Percentiles rank a stretch among this genome's conserved stretches.
These are phyloP conservation scores for Neostapfia colusana DNA, from an alignment of 176 grass and related monocot genomes.

Conservation along the genomic window DNA sequence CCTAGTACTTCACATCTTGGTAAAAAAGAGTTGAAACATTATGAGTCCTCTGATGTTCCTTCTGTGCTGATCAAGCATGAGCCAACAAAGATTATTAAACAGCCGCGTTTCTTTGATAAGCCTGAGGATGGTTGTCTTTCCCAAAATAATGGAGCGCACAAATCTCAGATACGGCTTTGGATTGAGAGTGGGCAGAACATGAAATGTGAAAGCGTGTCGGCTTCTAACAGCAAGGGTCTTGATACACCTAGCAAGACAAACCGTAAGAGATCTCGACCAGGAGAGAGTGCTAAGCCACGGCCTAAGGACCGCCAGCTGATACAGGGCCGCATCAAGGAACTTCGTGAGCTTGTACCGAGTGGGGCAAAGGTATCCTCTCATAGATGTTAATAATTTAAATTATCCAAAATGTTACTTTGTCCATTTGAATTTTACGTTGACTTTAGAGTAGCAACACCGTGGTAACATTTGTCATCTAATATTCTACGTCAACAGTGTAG, in stretches of 20 bases:
- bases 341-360: conserved; percentile 78
- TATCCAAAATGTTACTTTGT: conserved; percentile 30
- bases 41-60: conserved; percentile 33
- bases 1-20: conserved; percentile 44
- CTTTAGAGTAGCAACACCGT: conserved; percentile 10
- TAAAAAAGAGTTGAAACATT: conserved; percentile 42
- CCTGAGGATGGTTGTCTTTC: conserved; percentile 46
- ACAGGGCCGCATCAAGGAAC: conserved; percentile 81
- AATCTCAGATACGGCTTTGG: conserved; percentile 73
- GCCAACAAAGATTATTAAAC: conserved; percentile 47
- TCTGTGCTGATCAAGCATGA: conserved; percentile 52
- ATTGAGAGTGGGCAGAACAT: conserved; percentile 59
- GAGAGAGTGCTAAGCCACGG: conserved; percentile 63
- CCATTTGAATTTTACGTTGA: conserved; percentile 23
- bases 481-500: conserved; percentile 58
- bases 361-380: conserved; percentile 66
- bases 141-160: conserved; percentile 58
- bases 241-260: conserved; percentile 56
- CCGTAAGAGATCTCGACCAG: conserved; percentile 68
- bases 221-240: conserved; percentile 70
- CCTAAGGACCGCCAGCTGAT: conserved; percentile 82
- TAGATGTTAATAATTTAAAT: conserved; percentile 14
- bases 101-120: conserved; percentile 46
- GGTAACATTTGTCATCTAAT: conserved; percentile 35
- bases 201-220: conserved; percentile 63